Evolutionary conservation across 2,329 filamentous ascomycete species (phyloP).

Genomic region (Neopestalotiopsis sp.): DNA sequence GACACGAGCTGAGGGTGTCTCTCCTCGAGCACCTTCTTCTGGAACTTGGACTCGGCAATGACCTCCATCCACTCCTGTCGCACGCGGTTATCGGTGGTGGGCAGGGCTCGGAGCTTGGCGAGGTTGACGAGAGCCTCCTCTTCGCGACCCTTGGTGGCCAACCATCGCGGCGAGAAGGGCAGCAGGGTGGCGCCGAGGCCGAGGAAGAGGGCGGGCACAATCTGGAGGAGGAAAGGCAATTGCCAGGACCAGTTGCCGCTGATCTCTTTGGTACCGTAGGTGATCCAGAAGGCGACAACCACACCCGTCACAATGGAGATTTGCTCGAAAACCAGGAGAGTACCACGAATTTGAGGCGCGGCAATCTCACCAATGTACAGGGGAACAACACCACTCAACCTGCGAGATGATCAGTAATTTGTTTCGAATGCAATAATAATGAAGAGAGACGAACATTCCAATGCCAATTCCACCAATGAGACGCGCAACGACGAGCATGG

Average conservation of each 20-base stretch:
- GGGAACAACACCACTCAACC: conserved; percentile 22
- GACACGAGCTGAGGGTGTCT: conserved; percentile 33
- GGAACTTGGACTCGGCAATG: conserved; percentile 58
- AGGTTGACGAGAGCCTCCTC: conserved; percentile 24
- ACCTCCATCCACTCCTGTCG: conserved; percentile 55
- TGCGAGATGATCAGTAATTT: not conserved
- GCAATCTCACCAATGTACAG: conserved; percentile 32
- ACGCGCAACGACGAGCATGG: conserved; percentile 56
- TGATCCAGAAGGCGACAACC: conserved; percentile 29
- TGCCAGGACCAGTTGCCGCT: conserved; percentile 17
- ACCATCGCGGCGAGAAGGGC: conserved; percentile 18
- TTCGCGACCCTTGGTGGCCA: conserved; percentile 19
- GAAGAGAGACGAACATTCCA: conserved; percentile 37
- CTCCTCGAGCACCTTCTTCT: conserved; percentile 46
- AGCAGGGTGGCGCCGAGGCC: conserved; percentile 5
- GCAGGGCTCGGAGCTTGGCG: conserved; percentile 52
- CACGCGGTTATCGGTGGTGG: conserved; percentile 53
- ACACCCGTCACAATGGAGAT: conserved; percentile 33
- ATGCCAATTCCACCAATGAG: conserved; percentile 61
- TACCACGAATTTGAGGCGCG: conserved; percentile 25
- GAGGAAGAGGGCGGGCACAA: conserved; percentile 8
- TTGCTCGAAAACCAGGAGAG: conserved; percentile 27
- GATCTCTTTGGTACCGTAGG: conserved; percentile 19
- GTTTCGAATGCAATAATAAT: not conserved
- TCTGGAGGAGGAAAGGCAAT: conserved; percentile 20